These are phyloP conservation scores for Leccinum subtestaceum DNA, from an alignment of 768 basidiomycete species.

Conservation along the genomic window DNA sequence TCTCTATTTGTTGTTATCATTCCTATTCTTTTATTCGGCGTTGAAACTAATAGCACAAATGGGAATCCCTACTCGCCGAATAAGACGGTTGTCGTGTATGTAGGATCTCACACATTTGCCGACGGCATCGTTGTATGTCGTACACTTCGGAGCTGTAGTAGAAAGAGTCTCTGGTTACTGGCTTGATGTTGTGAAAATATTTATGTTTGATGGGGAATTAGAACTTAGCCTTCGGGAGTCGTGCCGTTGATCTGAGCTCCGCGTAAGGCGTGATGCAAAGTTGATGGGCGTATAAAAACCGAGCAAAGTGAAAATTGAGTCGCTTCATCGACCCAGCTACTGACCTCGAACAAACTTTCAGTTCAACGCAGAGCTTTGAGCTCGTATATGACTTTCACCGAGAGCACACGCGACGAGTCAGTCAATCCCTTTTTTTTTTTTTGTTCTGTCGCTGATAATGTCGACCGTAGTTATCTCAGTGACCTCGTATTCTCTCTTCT, in stretches of 20 bases:
- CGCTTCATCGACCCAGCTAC: background rate
- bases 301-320: background rate
- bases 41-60: constrained; percentile 11
- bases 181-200: too few species aligned
- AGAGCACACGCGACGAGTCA: constrained; percentile 35
- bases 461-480: constrained; percentile 26
- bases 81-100: constrained; percentile 19
- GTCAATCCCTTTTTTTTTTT: constrained; percentile 6
- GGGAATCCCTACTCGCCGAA: constrained; percentile 11
- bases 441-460: constrained; percentile 1
- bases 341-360: background rate
- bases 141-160: constrained; percentile 17
- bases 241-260: background rate
- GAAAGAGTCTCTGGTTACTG: constrained; percentile 1
- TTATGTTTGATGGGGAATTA: background rate
- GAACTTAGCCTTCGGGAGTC: background rate
- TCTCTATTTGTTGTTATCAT: constrained; percentile 19
- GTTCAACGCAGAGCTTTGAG: constrained; percentile 13
- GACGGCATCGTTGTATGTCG: constrained; percentile 10
- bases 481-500: constrained; percentile 31
- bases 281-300: background rate
- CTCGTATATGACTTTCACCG: constrained; percentile 33
- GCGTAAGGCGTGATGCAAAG: background rate
- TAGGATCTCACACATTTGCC: constrained; percentile 18
- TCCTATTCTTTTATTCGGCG: constrained; percentile 7